A percentile compares a stretch with the other conserved stretches of the same genome.
Evolutionary conservation across 441 rosid genomes (phyloP).

Genomic region (Melastoma candidum): DNA sequence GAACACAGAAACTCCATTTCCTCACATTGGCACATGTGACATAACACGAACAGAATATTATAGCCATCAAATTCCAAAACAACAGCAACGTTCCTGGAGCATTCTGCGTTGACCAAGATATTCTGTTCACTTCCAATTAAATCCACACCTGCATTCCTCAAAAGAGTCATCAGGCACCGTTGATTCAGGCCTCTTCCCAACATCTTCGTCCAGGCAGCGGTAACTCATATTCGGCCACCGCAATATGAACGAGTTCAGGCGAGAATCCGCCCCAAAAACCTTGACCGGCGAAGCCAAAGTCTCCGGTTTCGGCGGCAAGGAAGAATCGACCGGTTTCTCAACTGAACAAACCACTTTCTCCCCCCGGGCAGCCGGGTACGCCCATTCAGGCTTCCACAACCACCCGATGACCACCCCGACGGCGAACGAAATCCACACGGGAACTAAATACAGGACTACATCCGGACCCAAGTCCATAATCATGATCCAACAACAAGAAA

Average conservation of each 20-base stretch:
- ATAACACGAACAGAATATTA: no score
- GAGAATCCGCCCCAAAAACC: constrained; percentile 33
- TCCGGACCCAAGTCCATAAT: constrained; percentile 22
- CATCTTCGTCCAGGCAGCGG: constrained; percentile 19
- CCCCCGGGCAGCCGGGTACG: not conserved
- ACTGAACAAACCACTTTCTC: constrained; percentile 13
- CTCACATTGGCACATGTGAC: not conserved
- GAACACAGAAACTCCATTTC: not conserved
- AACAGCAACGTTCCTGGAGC: no score
- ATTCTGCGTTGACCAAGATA: not conserved
- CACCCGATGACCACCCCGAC: constrained; percentile 55
- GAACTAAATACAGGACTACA: constrained; percentile 18
- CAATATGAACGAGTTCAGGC: constrained; percentile 29
- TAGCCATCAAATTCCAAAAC: no score
- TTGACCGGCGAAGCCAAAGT: constrained; percentile 22
- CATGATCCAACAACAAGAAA: constrained; percentile 1
- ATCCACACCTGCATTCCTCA: constrained; percentile 27
- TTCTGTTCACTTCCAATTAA: not conserved
- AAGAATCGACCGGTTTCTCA: constrained; percentile 29
- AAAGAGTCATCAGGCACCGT: constrained; percentile 7
- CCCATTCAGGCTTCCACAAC: constrained; percentile 75
- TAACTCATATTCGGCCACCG: constrained; percentile 19
- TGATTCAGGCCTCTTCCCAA: constrained; percentile 1
- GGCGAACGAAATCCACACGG: constrained; percentile 42
- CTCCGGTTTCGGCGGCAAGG: constrained; percentile 14